Evolutionary conservation across 768 basidiomycete genomes (phyloP), one percentile per base, ranked within the genome.

Genomic region (Lentinula boryana): DNA sequence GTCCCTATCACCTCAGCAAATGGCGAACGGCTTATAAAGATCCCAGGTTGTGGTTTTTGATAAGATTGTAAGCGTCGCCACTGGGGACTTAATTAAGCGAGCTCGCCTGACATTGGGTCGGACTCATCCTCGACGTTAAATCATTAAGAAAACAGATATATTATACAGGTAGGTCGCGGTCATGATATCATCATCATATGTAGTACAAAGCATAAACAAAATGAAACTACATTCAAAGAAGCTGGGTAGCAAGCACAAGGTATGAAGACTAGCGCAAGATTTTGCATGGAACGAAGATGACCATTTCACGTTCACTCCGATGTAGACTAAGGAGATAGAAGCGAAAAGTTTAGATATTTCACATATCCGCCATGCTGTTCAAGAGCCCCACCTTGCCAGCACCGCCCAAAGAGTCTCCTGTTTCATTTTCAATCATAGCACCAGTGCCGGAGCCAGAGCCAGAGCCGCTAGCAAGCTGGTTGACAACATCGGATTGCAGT

Each of bases 401-500:
- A 21, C 71, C 66, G 40, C 81, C 78, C 49, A 79, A 58, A 16
- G 68, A 55, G 31, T 77, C 77, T 23, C 76, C 78, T 27, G 67
- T 68, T 66, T 83, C 82, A 58, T 68, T 72, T 48, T 71, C 69
- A 23, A 70, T 65, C 48, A 74, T 60, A 36, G 71, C 65, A 33
- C 63, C 32, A 40, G 40, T 32, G 15, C 16, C 54, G 7, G 68
- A 63, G 21, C 69, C 61, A 10, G 69, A 63, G 21, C 69, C 61
- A 32, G 72, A 69, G 31, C 66, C 68, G 12, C 63, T 49, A 2
- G 62, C 60, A 49, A 87, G 66, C 63, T 87, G 83, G 46, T 78
- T 78, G 23, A 76, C 75, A 35, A 91, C 74, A 64, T 93, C 89
- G 67, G 80, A 88, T 72, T 92, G 91, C 23, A 92, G 80, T 64